Base-by-base conservation (phyloP, 176 grass and related monocot species). In the Oryza meridionalis region DNA sequence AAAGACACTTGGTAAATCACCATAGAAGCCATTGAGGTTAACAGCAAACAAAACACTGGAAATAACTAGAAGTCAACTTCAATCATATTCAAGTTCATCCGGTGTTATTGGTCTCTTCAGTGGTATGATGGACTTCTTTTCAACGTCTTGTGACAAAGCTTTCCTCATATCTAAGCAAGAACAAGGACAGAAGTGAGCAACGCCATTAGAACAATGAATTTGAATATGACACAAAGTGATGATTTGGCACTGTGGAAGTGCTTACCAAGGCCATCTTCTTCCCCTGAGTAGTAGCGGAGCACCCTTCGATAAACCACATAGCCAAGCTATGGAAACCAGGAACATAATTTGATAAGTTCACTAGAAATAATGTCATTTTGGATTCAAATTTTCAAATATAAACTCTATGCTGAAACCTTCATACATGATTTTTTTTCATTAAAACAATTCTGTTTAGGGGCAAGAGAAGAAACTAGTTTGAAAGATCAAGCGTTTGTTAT, bases 11-110 rank as follows among this genome's bases (percentile, higher is more conserved):
- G 55, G 65, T 4, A 77, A 71, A 45, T 70, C 35, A 58, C 0
- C 12, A 35, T 16, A 2, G 0, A 42, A 47, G 68, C 1, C 50
- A 25, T 59, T 19, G 15, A 74, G 12, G 17, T 42, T 63, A 43
- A 40, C 19, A 21, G 17, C 3, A 32, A 78, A 31, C 24, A 67
- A 15, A 67, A 49, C 62, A 84, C 3, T 37, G 50, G 32, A 2
- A 75, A 33, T 21, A 32, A 37, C 27, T 46, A 66, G 47, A 73
- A 40, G 75, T 16, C 74, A 76, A n/a, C 32, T 44, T 88, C 79
- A 99, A 87, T 99, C 96, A 70, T 99, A 99, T 92, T 99, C 96
- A 37, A 99, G 96, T 89, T 99, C 96, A 89, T 99, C 96, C 0
- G 91, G 91, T 64, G 96, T 99, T 68, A 99, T 90, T 55, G 89